phyloP scores from a whole-genome alignment of 164 flowering plant species.

The Euptelea pleiosperma region DNA sequence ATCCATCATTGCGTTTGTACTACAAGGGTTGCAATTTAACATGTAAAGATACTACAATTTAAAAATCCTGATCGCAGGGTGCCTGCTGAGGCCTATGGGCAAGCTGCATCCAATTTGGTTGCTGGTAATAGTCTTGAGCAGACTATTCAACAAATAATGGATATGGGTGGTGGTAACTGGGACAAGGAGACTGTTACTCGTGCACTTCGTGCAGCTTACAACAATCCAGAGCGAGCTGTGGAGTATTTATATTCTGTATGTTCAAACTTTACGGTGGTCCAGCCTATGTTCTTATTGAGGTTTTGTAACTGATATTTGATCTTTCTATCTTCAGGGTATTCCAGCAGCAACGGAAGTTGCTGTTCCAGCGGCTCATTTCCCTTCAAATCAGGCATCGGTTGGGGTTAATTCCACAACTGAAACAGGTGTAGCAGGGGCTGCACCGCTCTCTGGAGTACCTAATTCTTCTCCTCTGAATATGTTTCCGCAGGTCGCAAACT shows the following conservation, averaged over 20 bases:
- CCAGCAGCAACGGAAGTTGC: conserved; percentile 82
- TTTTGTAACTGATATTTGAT: conserved; percentile 12
- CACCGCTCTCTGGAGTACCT: conserved; percentile 66
- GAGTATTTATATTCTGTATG: conserved; percentile 93
- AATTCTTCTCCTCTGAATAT: conserved; percentile 84
- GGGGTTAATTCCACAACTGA: conserved; percentile 25
- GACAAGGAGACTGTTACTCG: conserved; percentile 85
- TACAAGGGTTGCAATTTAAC: no score
- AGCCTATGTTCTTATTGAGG: background rate
- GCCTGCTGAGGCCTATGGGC: conserved; percentile 54
- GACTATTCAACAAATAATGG: conserved; percentile 79
- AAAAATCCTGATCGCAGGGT: conserved; percentile 35
- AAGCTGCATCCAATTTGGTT: conserved; percentile 84
- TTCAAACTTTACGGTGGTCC: background rate
- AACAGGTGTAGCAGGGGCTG: conserved; percentile 40
- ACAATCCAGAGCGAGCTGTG: conserved; percentile 96
- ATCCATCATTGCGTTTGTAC: no score
- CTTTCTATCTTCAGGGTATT: conserved; percentile 62
- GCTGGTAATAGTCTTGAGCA: conserved; percentile 66
- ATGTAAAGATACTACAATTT: no score
- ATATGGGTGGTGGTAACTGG: conserved; percentile 97
- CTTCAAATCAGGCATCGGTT: conserved; percentile 37
- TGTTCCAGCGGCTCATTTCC: conserved; percentile 48
- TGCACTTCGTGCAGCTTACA: conserved; percentile 96
- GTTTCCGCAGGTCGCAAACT: conserved; percentile 79